Conservation (phyloP, 495 filamentous ascomycete species). For the Darksidea phi region DNA sequence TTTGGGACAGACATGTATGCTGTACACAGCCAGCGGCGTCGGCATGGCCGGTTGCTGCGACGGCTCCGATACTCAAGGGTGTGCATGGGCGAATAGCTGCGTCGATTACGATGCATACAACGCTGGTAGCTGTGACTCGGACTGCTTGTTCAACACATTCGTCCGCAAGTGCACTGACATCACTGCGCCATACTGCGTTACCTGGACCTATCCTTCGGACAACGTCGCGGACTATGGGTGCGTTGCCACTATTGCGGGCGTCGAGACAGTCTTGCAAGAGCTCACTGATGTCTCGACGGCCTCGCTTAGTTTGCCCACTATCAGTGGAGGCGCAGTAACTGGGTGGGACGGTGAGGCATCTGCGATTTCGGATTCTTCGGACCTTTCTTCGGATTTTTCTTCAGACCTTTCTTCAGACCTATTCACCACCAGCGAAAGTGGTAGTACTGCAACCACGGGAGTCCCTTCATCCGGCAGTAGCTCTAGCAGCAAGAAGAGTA, state of each 20-base stretch:
- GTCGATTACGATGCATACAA: constrained; percentile 20
- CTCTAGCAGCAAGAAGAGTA: background rate
- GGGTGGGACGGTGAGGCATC: constrained; percentile 10
- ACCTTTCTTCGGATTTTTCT: too few species aligned
- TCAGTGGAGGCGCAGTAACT: constrained; percentile 20
- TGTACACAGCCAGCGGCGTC: constrained; percentile 9
- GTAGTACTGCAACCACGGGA: background rate
- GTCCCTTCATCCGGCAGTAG: background rate
- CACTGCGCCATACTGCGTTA: constrained; percentile 26
- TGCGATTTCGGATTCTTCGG: too few species aligned
- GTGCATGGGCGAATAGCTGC: constrained; percentile 31
- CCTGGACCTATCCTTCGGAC: constrained; percentile 31
- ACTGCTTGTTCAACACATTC: constrained; percentile 27
- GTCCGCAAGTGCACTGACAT: constrained; percentile 31
- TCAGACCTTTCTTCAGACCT: background rate
- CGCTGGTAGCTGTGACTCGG: constrained; percentile 11
- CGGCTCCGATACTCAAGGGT: constrained; percentile 26
- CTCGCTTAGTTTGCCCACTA: constrained; percentile 12
- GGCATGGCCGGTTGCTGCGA: constrained; percentile 35
- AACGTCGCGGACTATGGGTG: constrained; percentile 31
- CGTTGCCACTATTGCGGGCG: background rate
- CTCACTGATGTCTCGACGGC: constrained; percentile 17
- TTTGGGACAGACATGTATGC: constrained; percentile 26
- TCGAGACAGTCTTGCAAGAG: constrained; percentile 20
- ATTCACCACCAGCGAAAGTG: background rate